Evolutionary conservation across 352 stramenopile species (phyloP), one percentile per base, ranked within the genome.

Genomic region (Achlya hypogyna): DNA sequence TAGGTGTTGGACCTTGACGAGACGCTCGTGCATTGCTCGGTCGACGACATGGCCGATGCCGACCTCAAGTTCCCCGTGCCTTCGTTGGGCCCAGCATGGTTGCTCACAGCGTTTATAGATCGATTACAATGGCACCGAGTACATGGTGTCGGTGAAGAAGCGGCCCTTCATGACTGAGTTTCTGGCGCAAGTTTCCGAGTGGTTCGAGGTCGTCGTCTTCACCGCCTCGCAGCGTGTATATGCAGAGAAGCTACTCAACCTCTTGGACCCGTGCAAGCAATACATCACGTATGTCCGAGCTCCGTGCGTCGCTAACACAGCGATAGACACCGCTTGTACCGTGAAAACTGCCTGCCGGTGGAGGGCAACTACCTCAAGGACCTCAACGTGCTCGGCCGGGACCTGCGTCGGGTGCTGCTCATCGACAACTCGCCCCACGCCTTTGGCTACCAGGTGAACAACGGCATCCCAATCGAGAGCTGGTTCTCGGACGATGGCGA

Each of bases 131-230:
- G 94, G 92, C 59, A 82, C 91, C n/a, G 88, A 93, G 34, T 98
- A 98, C 72, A 86, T 79, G 31, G 96, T 99, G 16, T 97, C 99
- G 69, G 97, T 98, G 16, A 88, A 94, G 54, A 97, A 98, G 78
- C 87, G 97, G 40, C 97, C 97, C 18, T 88, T 96, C 67, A 87
- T 99, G 74, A 84, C 96, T 29, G 86, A 96, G 35, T 99, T 99
- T 75, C 77, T 99, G 31, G 82, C 90, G 42, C 79, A 80, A 34
- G 93, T 98, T 12, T 81, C 84, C 5, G 84, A 86, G 52, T 79
- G 95, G 27, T 99, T 98, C 69, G 97, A 99, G 74, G 94, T 99
- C n/a, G 89, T 99, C n/a, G 87, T 99, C 5, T 99, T 99, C 76
- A 99, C 97, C 1, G 97, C 97, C 0, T 98, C 89, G 28, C 97